Percentiles rank a stretch among this genome's conserved stretches.
Evolutionary conservation across 345 rosid species (phyloP).

Genomic region (Theobroma cacao): DNA sequence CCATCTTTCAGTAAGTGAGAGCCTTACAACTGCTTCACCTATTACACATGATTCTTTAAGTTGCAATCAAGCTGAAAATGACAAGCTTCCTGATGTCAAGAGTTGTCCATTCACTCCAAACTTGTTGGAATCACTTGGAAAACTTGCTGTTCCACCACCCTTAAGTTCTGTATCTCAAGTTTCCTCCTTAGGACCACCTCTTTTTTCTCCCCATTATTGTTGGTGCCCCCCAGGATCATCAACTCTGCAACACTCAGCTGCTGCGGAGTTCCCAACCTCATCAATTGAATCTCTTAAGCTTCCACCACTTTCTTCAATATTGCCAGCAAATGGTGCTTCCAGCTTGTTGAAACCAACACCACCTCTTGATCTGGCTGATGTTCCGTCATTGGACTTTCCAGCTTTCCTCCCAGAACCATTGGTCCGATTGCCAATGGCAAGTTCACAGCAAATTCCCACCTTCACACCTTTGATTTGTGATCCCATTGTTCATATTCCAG

Average conservation of each 20-base stretch:
- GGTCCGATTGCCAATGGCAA: slow-evolving; percentile 48
- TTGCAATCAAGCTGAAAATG: slow-evolving; percentile 30
- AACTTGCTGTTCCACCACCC: slow-evolving; percentile 32
- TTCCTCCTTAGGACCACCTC: slow-evolving; percentile 42
- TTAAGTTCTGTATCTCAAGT: slow-evolving; percentile 33
- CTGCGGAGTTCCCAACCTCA: slow-evolving; percentile 36
- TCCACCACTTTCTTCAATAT: slow-evolving; percentile 63
- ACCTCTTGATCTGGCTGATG: slow-evolving; percentile 52
- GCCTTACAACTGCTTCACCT: slow-evolving; percentile 33
- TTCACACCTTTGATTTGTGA: slow-evolving; percentile 90
- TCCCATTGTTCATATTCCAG: slow-evolving; percentile 87
- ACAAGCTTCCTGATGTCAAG: slow-evolving; percentile 21
- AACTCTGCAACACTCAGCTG: slow-evolving; percentile 34
- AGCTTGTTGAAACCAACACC: slow-evolving; percentile 46
- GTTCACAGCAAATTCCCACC: slow-evolving; percentile 65
- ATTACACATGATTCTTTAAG: slow-evolving; percentile 24
- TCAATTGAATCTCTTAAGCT: slow-evolving; percentile 50
- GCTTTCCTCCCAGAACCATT: slow-evolving; percentile 59
- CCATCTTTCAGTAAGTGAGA: slow-evolving; percentile 47
- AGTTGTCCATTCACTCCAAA: slow-evolving; percentile 24
- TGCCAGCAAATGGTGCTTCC: slow-evolving; percentile 51
- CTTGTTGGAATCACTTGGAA: slow-evolving; percentile 44
- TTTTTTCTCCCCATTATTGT: slow-evolving; percentile 81
- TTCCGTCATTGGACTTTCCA: slow-evolving; percentile 52
- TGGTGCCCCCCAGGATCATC: slow-evolving; percentile 81